phyloP scores from a whole-genome alignment of 805 yeast genomes.

The Ogataea neopini region DNA sequence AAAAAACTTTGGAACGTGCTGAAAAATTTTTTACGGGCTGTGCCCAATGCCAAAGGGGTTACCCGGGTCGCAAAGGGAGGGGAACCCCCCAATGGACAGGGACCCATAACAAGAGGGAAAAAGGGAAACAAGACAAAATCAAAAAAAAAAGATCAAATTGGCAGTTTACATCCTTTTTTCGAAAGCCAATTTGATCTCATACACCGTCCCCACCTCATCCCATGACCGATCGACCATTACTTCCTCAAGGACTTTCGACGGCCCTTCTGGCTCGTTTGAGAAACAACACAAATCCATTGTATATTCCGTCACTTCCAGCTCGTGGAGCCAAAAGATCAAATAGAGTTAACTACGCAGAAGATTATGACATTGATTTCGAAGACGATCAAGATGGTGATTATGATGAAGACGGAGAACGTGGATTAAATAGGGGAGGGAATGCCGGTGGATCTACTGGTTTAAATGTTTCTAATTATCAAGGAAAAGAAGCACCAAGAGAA shows the following conservation, averaged over 20 bases:
- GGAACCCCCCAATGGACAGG: conserved; percentile 2
- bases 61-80: conserved; percentile 12
- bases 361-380: conserved; percentile 55
- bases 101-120: background rate
- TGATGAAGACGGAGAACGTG: conserved; percentile 52
- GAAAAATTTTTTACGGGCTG: conserved; percentile 9
- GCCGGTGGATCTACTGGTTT: conserved; percentile 16
- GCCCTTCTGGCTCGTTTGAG: conserved; percentile 72
- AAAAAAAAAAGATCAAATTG: no score
- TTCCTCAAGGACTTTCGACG: conserved; percentile 81
- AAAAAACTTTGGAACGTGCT: conserved; percentile 2
- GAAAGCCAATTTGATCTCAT: no score
- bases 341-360: conserved; percentile 80
- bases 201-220: background rate
- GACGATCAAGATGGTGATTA: conserved; percentile 38
- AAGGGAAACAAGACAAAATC: background rate
- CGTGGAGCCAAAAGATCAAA: conserved; percentile 69
- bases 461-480: conserved; percentile 35
- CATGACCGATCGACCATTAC: conserved; percentile 31
- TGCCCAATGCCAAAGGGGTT: conserved; percentile 9
- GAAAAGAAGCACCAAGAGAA: conserved; percentile 43
- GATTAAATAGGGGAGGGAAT: conserved; percentile 36
- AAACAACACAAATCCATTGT: conserved; percentile 70
- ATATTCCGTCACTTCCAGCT: conserved; percentile 71
- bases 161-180: no score